A percentile compares a stretch with the other conserved stretches of the same genome.
Evolutionary conservation across 2,329 filamentous ascomycete genomes (phyloP).

Genomic region (Grosmannia serpens): DNA sequence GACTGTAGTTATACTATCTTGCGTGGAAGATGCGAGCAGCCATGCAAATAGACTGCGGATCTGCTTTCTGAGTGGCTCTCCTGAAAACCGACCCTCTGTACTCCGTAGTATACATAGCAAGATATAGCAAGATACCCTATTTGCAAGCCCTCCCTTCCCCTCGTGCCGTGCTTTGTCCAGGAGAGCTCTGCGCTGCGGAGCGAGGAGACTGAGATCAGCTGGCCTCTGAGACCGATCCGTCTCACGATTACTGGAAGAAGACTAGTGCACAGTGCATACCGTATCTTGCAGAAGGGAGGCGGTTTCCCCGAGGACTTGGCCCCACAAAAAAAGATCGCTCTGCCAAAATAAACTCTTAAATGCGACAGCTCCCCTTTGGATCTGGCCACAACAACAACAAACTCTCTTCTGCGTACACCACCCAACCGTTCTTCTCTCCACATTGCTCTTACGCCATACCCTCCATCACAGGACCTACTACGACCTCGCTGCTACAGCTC

Average conservation of each 20-base stretch:
- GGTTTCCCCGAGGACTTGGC: constrained; percentile 8
- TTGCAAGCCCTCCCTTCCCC: neutral
- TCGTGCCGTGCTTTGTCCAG: neutral
- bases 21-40: no score
- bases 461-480: neutral
- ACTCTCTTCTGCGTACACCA: neutral
- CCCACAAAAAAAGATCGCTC: neutral
- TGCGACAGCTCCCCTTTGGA: neutral
- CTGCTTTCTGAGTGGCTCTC: no score
- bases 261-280: neutral
- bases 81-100: no score
- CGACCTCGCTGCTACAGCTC: neutral
- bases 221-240: neutral
- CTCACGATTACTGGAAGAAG: neutral
- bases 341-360: constrained; percentile 1
- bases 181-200: neutral
- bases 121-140: no score
- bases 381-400: neutral
- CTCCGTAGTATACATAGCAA: no score
- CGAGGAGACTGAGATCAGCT: neutral
- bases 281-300: neutral
- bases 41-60: no score
- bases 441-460: neutral
- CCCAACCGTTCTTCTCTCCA: neutral
- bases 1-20: no score